Base-by-base conservation (phyloP, 768 basidiomycete genomes). In the Cystobasidium ongulense region DNA sequence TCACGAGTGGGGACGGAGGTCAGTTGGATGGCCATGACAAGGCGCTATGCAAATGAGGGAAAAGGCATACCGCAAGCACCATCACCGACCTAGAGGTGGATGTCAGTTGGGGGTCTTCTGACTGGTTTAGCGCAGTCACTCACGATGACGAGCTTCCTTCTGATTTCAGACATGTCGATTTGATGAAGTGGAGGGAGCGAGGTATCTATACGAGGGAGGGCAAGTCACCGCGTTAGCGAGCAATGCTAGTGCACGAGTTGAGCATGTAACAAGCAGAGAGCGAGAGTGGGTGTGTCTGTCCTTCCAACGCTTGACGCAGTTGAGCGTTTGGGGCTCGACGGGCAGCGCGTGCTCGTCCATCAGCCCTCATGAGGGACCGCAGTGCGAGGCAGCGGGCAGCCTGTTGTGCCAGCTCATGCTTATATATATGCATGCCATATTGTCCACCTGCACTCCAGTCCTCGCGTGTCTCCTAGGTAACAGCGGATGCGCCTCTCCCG, bases 131-230 rank as follows among this genome's bases (percentile, higher is more conserved):
- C 54, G 31, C n/a, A 25, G 21, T 21, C 3, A 71, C 68, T 71
- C 78, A 98, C 94, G 82, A 97, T 96, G 82, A 98, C 94, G 79
- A 98, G 89, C 84, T 98, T 98, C 83, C 93, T 90, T 84, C 94
- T 88, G 83, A 97, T 95, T 85, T 96, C 94, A 81, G 92, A 89
- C 93, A 97, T 97, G 76, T 54, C 41, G 11, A 59, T 59, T 59
- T 59, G 57, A 59, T 10, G 33, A 59, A 17, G 46, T 50, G 46
- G 46, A 50, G 46, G n/a, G 46, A 41, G 39, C 18, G 39, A 41
- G 39, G n/a, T n/a, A n/a, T n/a, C n/a, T n/a, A 39, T 7, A 39
- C 8, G 39, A 50, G 46, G 18, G 21, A 50, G 46, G 15, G 46
- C 10, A 11, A 50, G 39, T 3, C 21, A 50, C 7, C 4, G 10